Base-by-base conservation (phyloP, 2,329 filamentous ascomycete genomes). In the Geoglossum cookeanum region DNA sequence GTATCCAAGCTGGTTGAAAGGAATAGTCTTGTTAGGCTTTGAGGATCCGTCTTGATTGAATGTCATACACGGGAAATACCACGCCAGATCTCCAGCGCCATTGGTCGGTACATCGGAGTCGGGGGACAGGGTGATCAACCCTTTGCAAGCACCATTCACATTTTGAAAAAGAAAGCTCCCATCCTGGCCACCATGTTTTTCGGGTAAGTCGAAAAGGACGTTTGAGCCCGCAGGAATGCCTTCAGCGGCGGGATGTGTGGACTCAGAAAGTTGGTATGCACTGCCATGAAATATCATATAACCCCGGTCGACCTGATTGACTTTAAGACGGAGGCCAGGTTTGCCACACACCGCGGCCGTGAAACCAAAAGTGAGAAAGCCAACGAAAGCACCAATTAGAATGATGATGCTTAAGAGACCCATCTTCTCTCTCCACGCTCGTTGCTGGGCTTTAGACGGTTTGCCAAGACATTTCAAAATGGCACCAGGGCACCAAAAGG, bases 81-180 rank as follows among this genome's bases (percentile, higher is more conserved):
- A 98, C 1, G 84, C 92, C 60, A 98, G 72, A 58, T 94, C 82
- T 5, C 79, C 81, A 56, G 83, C 72, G 30, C 69, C 71, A 66
- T 94, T 83, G 4, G 84, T 85, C 1, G 90, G 88, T 7, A 98
- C 81, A 63, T 88, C 84, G 0, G 90, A 94, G 57, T 75, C 75
- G 1, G 77, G 67, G 0, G 84, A 79, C 6, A 76, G 70, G 0
- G 80, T 94, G 67, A 98, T 95, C 58, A 97, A 71, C 8, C 78
- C 85, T 72, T 97, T 98, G 78, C 92, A 98, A 61, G 85, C 86
- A 53, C 92, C 94, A 64, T 98, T 98, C 69, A 98, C 92, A 63
- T 97, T 94, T 68, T 98, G 92, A 72, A 98, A 98, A 66, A 98
- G 72, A 68, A 98, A 98, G 66, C 90, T 97, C 58, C 87, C 91